Evolutionary conservation across 352 stramenopile genomes (phyloP).

Genomic region (Phytophthora europaea): DNA sequence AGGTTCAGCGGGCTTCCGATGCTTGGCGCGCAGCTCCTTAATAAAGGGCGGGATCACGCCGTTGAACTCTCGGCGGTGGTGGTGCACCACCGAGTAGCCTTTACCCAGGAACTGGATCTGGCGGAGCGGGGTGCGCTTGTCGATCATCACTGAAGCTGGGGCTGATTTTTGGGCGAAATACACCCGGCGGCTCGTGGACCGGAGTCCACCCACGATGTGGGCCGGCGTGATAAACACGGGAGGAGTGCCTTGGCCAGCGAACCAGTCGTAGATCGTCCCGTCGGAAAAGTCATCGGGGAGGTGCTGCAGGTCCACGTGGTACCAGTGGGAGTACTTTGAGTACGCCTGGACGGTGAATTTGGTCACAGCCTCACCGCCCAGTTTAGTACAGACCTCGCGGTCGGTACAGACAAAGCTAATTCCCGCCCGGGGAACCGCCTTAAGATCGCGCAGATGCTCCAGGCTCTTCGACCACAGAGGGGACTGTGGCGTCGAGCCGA

Average conservation of each 20-base stretch:
- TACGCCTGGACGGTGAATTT: not conserved
- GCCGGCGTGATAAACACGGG: not conserved
- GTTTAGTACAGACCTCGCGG: not conserved
- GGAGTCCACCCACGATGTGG: not conserved
- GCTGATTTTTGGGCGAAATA: conserved; percentile 5
- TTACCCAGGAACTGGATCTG: not conserved
- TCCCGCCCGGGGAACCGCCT: conserved; percentile 16
- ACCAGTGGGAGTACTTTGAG: not conserved
- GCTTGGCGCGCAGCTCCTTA: not conserved
- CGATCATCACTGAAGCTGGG: not conserved
- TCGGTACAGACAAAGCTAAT: conserved; percentile 23
- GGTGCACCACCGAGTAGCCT: not conserved
- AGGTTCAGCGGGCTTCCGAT: not conserved
- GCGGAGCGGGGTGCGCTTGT: not conserved
- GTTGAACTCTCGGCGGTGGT: not conserved
- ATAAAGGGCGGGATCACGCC: not conserved
- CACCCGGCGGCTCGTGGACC: not conserved
- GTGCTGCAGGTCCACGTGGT: not conserved
- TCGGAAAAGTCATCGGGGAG: conserved; percentile 3
- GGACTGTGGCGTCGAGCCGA: conserved; percentile 11
- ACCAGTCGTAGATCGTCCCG: conserved; percentile 1
- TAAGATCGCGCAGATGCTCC: conserved; percentile 1
- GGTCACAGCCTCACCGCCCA: not conserved
- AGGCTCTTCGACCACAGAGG: not conserved
- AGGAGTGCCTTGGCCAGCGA: not conserved